Evolutionary conservation across 2,329 filamentous ascomycete species (phyloP).

Genomic region (Pseudopithomyces chartarum): DNA sequence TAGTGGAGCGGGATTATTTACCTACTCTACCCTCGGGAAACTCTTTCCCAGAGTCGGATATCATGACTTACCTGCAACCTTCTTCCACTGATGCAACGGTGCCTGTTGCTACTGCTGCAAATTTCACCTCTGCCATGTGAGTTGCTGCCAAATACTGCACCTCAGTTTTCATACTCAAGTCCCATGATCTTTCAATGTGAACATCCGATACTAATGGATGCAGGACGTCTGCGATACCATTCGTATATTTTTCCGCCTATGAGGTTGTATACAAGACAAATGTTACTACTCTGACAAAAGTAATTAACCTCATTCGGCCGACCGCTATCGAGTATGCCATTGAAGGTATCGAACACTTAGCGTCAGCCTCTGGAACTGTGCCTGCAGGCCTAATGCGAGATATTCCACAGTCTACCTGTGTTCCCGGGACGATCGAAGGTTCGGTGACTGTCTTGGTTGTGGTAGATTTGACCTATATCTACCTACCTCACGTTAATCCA

Average conservation of each 20-base stretch:
- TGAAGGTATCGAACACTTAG: conserved; percentile 32
- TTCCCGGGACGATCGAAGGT: conserved; percentile 45
- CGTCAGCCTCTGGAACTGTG: conserved; percentile 35
- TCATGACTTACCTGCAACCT: conserved; percentile 16
- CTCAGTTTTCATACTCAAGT: not conserved
- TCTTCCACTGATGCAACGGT: conserved; percentile 19
- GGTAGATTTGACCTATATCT: conserved; percentile 45
- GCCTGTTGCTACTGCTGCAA: conserved; percentile 28
- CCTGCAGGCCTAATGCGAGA: conserved; percentile 44
- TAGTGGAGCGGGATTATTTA: conserved; percentile 31
- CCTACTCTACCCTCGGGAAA: conserved; percentile 27
- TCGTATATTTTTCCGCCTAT: conserved; percentile 51
- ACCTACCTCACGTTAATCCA: conserved; percentile 18
- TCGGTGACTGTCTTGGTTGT: conserved; percentile 50
- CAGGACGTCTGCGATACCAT: conserved; percentile 45
- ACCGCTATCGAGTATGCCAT: conserved; percentile 46
- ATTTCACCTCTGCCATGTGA: conserved; percentile 12
- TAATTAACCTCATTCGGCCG: conserved; percentile 40
- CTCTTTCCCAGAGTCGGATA: conserved; percentile 23
- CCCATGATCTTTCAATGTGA: not conserved
- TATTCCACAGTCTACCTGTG: conserved; percentile 37
- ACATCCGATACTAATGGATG: conserved; percentile 3
- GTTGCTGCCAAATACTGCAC: not conserved
- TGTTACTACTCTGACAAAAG: conserved; percentile 39
- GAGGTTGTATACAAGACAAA: conserved; percentile 45